These are phyloP conservation scores for Alternaria arbusti DNA, from an alignment of 2,329 filamentous ascomycete genomes.

Conservation along the genomic window DNA sequence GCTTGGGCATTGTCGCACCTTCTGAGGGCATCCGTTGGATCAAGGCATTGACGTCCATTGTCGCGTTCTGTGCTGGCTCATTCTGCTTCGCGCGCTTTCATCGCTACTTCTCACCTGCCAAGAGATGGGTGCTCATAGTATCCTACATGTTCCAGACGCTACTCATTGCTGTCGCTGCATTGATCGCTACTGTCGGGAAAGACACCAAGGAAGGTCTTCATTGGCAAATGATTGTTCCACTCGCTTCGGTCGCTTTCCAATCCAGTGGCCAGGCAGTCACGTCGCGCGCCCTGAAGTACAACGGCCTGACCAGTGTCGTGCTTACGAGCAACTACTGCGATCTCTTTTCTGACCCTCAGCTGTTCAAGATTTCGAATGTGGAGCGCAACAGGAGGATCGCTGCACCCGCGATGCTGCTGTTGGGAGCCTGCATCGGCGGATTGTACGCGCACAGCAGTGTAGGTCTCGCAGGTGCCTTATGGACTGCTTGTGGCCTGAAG, in stretches of 20 bases:
- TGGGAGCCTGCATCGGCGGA: constrained; percentile 63
- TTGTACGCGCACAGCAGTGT: constrained; percentile 60
- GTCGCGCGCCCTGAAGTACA: constrained; percentile 72
- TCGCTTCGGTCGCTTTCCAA: constrained; percentile 76
- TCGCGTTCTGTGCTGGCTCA: constrained; percentile 74
- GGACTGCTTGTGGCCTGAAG: constrained; percentile 55
- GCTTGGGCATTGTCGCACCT: constrained; percentile 71
- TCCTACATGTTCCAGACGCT: constrained; percentile 51
- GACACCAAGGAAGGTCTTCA: constrained; percentile 51
- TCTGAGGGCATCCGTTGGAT: constrained; percentile 65
- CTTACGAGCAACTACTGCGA: constrained; percentile 84
- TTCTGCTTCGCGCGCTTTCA: constrained; percentile 75
- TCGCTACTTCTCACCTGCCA: constrained; percentile 65
- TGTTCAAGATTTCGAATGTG: constrained; percentile 56
- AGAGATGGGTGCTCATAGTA: constrained; percentile 67
- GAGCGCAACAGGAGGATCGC: constrained; percentile 61
- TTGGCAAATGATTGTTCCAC: constrained; percentile 65
- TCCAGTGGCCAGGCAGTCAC: constrained; percentile 79
- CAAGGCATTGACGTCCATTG: constrained; percentile 74
- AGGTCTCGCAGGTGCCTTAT: constrained; percentile 60
- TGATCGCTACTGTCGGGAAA: constrained; percentile 53
- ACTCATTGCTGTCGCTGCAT: constrained; percentile 51
- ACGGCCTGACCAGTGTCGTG: constrained; percentile 77
- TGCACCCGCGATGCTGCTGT: constrained; percentile 59
- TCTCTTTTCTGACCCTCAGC: constrained; percentile 69